These are phyloP conservation scores for Stagonosporopsis chrysanthemi DNA, from an alignment of 2,329 filamentous ascomycete genomes.

Conservation along the genomic window DNA sequence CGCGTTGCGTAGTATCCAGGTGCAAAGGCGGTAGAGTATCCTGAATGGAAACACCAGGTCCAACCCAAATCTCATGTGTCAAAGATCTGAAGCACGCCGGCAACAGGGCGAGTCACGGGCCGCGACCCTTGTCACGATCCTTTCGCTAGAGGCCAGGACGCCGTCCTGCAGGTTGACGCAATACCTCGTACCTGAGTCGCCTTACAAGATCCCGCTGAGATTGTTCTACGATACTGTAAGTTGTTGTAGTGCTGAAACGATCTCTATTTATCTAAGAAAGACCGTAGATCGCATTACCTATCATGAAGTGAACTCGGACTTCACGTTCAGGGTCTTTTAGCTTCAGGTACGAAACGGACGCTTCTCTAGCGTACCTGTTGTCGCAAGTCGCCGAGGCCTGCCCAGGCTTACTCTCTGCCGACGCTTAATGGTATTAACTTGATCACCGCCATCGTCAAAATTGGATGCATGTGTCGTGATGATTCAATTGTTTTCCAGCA, in stretches of 20 bases:
- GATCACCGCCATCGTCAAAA: neutral
- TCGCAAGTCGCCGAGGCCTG: neutral
- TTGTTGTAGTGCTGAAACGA: neutral
- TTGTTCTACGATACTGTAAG: neutral
- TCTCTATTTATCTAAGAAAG: neutral
- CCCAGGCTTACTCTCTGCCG: neutral
- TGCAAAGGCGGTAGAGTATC: slow-evolving; percentile 6
- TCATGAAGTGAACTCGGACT: neutral
- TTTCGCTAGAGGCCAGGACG: slow-evolving; percentile 21
- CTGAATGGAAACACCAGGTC: slow-evolving; percentile 5
- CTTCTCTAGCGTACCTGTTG: slow-evolving; percentile 16
- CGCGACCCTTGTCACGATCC: slow-evolving; percentile 22
- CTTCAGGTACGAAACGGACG: slow-evolving; percentile 14
- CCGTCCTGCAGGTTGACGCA: slow-evolving; percentile 25
- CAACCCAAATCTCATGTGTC: slow-evolving; percentile 13
- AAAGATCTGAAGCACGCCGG: slow-evolving; percentile 15
- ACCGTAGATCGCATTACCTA: neutral
- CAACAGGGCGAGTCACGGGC: slow-evolving; percentile 8
- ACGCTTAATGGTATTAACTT: neutral
- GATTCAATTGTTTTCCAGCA: neutral
- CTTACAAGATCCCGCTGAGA: neutral
- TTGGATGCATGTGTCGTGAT: neutral
- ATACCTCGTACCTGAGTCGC: slow-evolving; percentile 12
- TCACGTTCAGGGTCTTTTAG: slow-evolving; percentile 6
- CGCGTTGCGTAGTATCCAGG: slow-evolving; percentile 8